Evolutionary conservation across 768 basidiomycete species (phyloP).

Genomic region (Kwoniella sp.): DNA sequence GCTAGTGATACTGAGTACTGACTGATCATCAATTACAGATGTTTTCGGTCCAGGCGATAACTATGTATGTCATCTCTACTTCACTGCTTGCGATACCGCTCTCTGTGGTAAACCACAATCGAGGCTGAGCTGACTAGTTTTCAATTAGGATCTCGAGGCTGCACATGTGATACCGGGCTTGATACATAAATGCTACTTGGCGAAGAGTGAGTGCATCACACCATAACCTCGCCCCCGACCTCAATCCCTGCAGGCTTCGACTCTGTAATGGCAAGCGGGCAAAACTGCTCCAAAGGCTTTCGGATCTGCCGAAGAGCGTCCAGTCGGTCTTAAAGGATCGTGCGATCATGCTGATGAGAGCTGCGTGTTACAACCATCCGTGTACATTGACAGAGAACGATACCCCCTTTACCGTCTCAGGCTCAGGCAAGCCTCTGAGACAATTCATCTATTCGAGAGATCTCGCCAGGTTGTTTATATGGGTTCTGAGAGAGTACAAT

Average conservation of each 20-base stretch:
- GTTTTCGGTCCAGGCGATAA: slow-evolving; percentile 96
- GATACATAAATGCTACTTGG: slow-evolving; percentile 88
- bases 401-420: slow-evolving; percentile 82
- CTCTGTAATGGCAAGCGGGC: too few relatives aligned
- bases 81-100: too few relatives aligned
- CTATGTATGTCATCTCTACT: slow-evolving; percentile 60
- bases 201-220: slow-evolving; percentile 67
- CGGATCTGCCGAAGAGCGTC: too few relatives aligned
- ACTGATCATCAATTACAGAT: too few relatives aligned
- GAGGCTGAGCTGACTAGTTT: slow-evolving; percentile 2
- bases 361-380: too few relatives aligned
- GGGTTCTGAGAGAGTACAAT: slow-evolving; percentile 74
- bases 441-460: slow-evolving; percentile 98
- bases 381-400: slow-evolving; percentile 79
- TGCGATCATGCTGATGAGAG: too few relatives aligned
- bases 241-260: too few relatives aligned
- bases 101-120: too few relatives aligned
- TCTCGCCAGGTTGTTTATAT: slow-evolving; percentile 88
- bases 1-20: too few relatives aligned
- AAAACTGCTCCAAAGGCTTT: too few relatives aligned
- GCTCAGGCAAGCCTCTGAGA: slow-evolving; percentile 88
- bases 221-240: too few relatives aligned
- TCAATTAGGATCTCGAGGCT: slow-evolving; percentile 73
- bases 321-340: too few relatives aligned
- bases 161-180: slow-evolving; percentile 94